These are phyloP conservation scores for Lyophyllum atratum DNA, from an alignment of 768 basidiomycete genomes.

Conservation along the genomic window DNA sequence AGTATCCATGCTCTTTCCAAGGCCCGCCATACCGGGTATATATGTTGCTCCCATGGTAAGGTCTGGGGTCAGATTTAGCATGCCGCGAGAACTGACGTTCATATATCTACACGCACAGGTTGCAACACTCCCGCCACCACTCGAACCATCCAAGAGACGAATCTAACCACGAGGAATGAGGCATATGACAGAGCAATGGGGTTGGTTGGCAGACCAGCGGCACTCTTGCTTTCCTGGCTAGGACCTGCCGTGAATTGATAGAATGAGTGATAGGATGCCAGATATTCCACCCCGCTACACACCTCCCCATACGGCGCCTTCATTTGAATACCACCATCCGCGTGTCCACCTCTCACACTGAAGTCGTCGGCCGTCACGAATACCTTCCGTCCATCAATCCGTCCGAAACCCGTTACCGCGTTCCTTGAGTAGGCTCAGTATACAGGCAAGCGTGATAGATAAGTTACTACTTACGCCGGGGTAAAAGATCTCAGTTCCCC, in stretches of 20 bases:
- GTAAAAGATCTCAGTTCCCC: constrained; percentile 32
- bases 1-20: constrained; percentile 38
- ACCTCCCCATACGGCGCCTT: constrained; percentile 45
- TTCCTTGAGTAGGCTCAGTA: constrained; percentile 25
- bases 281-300: too few relatives aligned
- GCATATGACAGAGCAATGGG: background rate
- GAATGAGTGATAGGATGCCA: too few relatives aligned
- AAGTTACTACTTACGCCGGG: constrained; percentile 31
- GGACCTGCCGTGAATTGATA: constrained; percentile 18
- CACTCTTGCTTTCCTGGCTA: constrained; percentile 35
- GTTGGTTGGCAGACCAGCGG: constrained; percentile 30
- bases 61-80: constrained; percentile 20
- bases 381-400: constrained; percentile 33
- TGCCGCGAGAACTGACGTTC: background rate
- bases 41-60: constrained; percentile 39
- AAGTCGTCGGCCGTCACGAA: constrained; percentile 44
- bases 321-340: constrained; percentile 40
- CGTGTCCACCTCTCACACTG: constrained; percentile 44
- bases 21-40: constrained; percentile 35
- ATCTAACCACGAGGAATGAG: constrained; percentile 23
- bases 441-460: too few relatives aligned
- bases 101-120: constrained; percentile 25
- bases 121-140: constrained; percentile 43
- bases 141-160: constrained; percentile 42
- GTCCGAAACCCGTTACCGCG: constrained; percentile 39